phyloP scores from a whole-genome alignment of 345 rosid species.

The Cardiospermum halicacabum region DNA sequence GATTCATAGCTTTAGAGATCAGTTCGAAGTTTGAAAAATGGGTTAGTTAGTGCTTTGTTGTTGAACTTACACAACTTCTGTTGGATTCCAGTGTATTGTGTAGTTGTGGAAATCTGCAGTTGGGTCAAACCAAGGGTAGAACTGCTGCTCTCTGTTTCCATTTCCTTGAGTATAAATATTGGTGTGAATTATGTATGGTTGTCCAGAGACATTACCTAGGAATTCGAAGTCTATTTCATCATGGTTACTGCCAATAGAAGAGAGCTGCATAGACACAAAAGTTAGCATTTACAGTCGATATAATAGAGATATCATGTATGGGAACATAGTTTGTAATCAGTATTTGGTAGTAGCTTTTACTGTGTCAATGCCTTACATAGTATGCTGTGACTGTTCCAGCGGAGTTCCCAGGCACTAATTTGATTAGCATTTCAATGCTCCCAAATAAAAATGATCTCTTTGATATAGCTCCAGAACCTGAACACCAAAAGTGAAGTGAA shows the following conservation, averaged over 20 bases:
- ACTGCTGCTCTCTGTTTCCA: slow-evolving; percentile 63
- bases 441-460: slow-evolving; percentile 63
- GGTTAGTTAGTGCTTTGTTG: not conserved
- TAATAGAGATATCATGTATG: not conserved
- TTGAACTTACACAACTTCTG: slow-evolving; percentile 49
- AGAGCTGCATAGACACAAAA: slow-evolving; percentile 33
- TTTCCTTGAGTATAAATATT: slow-evolving; percentile 59
- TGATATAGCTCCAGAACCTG: slow-evolving; percentile 58
- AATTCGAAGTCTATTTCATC: slow-evolving; percentile 78
- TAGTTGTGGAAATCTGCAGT: slow-evolving; percentile 70
- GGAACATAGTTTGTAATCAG: not conserved
- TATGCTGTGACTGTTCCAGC: slow-evolving; percentile 80
- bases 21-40: not conserved
- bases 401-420: slow-evolving; percentile 76
- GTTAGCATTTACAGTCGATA: not conserved
- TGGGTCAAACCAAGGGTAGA: slow-evolving; percentile 56
- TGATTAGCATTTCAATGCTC: slow-evolving; percentile 73
- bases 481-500: not conserved
- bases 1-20: not conserved
- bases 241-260: slow-evolving; percentile 52
- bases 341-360: not conserved
- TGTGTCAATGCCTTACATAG: slow-evolving; percentile 29
- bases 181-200: slow-evolving; percentile 68
- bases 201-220: slow-evolving; percentile 62
- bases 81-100: slow-evolving; percentile 74